Conservation (phyloP, 768 basidiomycete species). For the Cytidiella melzeri region DNA sequence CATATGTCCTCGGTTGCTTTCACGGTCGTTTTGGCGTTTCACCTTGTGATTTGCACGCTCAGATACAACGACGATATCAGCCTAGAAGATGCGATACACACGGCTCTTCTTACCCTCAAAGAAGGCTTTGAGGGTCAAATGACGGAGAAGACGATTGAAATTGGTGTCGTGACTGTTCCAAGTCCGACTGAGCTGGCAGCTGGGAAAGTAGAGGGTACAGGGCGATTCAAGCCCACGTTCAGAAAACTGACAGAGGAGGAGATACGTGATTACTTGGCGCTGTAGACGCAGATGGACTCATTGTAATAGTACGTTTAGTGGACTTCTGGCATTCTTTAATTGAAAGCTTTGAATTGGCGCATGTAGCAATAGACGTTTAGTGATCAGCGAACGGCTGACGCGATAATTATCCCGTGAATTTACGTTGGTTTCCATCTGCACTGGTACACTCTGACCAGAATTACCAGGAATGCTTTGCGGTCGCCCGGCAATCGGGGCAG, state of each 20-base stretch:
- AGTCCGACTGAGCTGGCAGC: conserved; percentile 62
- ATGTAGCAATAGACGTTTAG: background rate
- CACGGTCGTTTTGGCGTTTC: background rate
- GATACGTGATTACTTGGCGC: conserved; percentile 89
- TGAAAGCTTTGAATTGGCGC: background rate
- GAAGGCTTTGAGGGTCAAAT: conserved; percentile 99
- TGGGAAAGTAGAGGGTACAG: conserved; percentile 51
- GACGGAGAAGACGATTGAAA: conserved; percentile 99
- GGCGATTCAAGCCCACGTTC: conserved; percentile 79
- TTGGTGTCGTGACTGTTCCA: conserved; percentile 92
- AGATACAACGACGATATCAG: conserved; percentile 99
- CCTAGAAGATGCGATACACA: conserved; percentile 97
- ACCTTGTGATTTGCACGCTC: conserved; percentile 6
- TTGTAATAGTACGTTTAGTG: conserved; percentile 9
- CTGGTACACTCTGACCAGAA: no score
- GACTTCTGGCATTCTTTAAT: conserved; percentile 8
- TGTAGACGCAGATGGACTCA: conserved; percentile 37
- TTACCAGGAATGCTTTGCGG: no score
- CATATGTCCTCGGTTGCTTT: conserved; percentile 1
- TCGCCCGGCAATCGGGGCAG: no score
- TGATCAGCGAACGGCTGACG: no score
- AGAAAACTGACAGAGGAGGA: conserved; percentile 95
- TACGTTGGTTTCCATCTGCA: no score
- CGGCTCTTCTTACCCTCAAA: conserved; percentile 93
- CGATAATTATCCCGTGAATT: no score